phyloP scores from a whole-genome alignment of 169 alveolate genomes.

The Plasmodium vinckei region DNA sequence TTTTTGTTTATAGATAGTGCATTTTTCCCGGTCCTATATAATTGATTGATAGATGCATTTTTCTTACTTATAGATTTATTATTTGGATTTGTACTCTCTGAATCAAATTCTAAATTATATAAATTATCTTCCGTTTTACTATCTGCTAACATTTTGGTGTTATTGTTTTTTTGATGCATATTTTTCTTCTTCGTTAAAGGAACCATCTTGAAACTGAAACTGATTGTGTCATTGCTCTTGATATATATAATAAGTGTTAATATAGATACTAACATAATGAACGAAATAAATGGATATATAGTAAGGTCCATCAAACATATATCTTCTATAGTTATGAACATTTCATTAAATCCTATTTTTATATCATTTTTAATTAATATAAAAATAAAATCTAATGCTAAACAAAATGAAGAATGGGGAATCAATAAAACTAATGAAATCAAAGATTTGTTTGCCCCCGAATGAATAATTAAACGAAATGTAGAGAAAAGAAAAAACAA shows the following conservation, averaged over 20 bases:
- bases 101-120: background rate
- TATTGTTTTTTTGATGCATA: background rate
- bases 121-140: background rate
- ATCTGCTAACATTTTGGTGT: background rate
- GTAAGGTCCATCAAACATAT: constrained; percentile 33
- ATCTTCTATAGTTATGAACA: constrained; percentile 38
- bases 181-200: background rate
- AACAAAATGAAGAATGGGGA: constrained; percentile 62
- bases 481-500: constrained; percentile 51
- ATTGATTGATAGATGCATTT: background rate
- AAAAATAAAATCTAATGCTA: constrained; percentile 59
- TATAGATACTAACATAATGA: constrained; percentile 15
- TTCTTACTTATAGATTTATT: background rate
- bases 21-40: background rate
- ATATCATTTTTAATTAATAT: constrained; percentile 52
- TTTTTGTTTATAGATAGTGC: background rate
- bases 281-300: constrained; percentile 31
- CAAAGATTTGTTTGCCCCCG: constrained; percentile 10
- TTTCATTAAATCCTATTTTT: constrained; percentile 7
- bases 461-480: constrained; percentile 66
- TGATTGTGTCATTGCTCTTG: background rate
- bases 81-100: background rate
- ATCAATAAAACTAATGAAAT: constrained; percentile 23
- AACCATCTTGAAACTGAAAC: too few species aligned
- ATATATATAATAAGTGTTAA: constrained; percentile 23